Evolutionary conservation across 2,329 filamentous ascomycete species (phyloP), one percentile per base, ranked within the genome.

Genomic region (Colletotrichum viniferum): DNA sequence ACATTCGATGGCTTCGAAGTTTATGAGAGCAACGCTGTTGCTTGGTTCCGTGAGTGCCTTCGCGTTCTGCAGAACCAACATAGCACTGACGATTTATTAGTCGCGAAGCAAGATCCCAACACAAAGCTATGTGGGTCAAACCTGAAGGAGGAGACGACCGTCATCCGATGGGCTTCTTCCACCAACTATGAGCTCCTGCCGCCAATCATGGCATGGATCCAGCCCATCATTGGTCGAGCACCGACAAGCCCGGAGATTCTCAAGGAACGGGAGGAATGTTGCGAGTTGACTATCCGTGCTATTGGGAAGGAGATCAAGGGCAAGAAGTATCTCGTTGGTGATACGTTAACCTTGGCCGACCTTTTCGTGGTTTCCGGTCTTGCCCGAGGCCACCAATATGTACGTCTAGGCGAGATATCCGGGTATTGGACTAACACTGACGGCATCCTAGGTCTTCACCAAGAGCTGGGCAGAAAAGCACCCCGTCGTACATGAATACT

Each of bases 151-250:
- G 67, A 69, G 12, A 61, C 56, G 8, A 62, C 67, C 2, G 34
- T 69, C 30, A 30, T 69, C 18, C 24, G 66, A 28, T 69, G 66
- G 66, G 66, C 55, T 5, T 61, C 66, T 18, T 69, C 61, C 52
- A 69, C 55, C 10, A 69, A 69, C 18, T 69, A 69, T 21, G 66
- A 69, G 24, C 66, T 69, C 16, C 18, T 69, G 2, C 55, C 66
- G 7, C 55, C 66, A 12, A 69, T 69, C 18, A 69, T 69, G 66
- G 66, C 66, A 12, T 69, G 66, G 66, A 61, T 69, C 2, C 16
- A 30, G 55, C 55, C 66, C 12, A 69, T 69, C 18, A 61, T 69
- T 5, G 66, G 66, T 2, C 32, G 66, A 16, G 55, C 32, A 2
- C 55, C 55, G 9, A 21, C 12, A 7, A 69, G 55, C 24, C 66